A percentile compares a stretch with the other conserved stretches of the same genome.
Conservation (phyloP, 805 yeast species). For the Candida verbasci region DNA sequence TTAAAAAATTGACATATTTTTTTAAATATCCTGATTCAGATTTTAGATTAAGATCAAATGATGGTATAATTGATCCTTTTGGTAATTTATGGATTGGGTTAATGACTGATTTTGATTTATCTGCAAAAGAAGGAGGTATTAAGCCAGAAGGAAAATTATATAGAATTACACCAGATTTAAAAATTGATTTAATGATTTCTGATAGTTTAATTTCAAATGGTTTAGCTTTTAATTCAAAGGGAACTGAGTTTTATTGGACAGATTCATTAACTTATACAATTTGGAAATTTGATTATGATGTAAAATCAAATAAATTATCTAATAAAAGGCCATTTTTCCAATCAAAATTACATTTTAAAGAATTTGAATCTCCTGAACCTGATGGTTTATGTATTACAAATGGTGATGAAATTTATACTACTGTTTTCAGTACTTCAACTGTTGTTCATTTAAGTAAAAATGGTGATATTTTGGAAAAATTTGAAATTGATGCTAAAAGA, state of each 20-base stretch:
- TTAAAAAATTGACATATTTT: slow-evolving; percentile 35
- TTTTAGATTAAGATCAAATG: slow-evolving; percentile 54
- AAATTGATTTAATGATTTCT: slow-evolving; percentile 26
- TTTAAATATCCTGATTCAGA: slow-evolving; percentile 32
- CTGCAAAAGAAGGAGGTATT: slow-evolving; percentile 22
- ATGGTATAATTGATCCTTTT: slow-evolving; percentile 72
- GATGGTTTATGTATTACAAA: slow-evolving; percentile 71
- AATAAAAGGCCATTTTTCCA: slow-evolving; percentile 24
- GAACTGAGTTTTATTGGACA: slow-evolving; percentile 34
- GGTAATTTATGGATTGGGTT: slow-evolving; percentile 81
- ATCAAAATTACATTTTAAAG: slow-evolving; percentile 23
- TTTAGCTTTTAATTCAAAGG: slow-evolving; percentile 29
- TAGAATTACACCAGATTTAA: slow-evolving; percentile 28
- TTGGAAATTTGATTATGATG: slow-evolving; percentile 37
- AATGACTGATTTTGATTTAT: slow-evolving; percentile 54
- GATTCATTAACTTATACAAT: slow-evolving; percentile 32
- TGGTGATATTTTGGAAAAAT: slow-evolving; percentile 51
- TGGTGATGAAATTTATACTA: slow-evolving; percentile 54
- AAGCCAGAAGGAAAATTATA: slow-evolving; percentile 50
- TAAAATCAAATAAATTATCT: slow-evolving; percentile 20
- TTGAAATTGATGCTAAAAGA: slow-evolving; percentile 54
- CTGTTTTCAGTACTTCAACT: slow-evolving; percentile 59
- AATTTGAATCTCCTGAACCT: slow-evolving; percentile 49
- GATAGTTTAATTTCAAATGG: slow-evolving; percentile 67
- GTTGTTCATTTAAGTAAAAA: slow-evolving; percentile 49